A percentile compares a stretch with the other conserved stretches of the same genome.
These are phyloP conservation scores for Fraxinus nigra DNA, from an alignment of 305 asterid species.

Conservation along the genomic window DNA sequence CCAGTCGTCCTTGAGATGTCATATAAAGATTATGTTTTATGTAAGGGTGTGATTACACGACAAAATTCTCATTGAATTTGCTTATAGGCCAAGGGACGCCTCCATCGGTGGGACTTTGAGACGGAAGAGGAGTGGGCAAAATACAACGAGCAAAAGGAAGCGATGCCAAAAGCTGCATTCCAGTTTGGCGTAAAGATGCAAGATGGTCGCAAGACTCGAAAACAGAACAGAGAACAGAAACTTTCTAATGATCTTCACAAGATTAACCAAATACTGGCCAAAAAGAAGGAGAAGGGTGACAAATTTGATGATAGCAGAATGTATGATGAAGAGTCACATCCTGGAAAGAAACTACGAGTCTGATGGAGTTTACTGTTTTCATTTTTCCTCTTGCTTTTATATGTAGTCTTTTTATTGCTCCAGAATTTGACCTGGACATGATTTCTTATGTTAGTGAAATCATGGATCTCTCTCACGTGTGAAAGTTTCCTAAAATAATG, in stretches of 20 bases:
- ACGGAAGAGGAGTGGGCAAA: conserved; percentile 98
- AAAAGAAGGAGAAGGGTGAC: conserved; percentile 77
- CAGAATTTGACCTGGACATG: not conserved
- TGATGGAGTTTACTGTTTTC: conserved; percentile 27
- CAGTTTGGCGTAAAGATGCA: conserved; percentile 99
- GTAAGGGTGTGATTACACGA: not conserved
- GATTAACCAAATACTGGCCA: conserved; percentile 79
- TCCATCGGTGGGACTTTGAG: conserved; percentile 98
- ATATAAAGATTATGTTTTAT: not conserved
- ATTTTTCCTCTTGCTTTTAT: not conserved
- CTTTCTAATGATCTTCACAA: conserved; percentile 87
- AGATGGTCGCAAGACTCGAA: conserved; percentile 93
- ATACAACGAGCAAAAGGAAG: conserved; percentile 97
- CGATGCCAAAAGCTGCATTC: conserved; percentile 99
- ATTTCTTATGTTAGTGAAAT: not conserved
- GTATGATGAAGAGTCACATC: conserved; percentile 67
- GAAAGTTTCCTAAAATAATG: not conserved
- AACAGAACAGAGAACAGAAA: conserved; percentile 96
- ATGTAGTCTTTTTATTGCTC: not conserved
- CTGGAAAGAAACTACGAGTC: conserved; percentile 81
- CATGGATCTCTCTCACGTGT: not conserved
- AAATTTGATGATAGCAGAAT: conserved; percentile 36
- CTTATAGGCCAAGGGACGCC: conserved; percentile 88
- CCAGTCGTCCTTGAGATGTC: not conserved
- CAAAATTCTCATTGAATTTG: not conserved